A percentile compares a stretch with the other conserved stretches of the same genome.
Evolutionary conservation across 2,329 filamentous ascomycete species (phyloP).

Genomic region (Neofusicoccum laricinum): DNA sequence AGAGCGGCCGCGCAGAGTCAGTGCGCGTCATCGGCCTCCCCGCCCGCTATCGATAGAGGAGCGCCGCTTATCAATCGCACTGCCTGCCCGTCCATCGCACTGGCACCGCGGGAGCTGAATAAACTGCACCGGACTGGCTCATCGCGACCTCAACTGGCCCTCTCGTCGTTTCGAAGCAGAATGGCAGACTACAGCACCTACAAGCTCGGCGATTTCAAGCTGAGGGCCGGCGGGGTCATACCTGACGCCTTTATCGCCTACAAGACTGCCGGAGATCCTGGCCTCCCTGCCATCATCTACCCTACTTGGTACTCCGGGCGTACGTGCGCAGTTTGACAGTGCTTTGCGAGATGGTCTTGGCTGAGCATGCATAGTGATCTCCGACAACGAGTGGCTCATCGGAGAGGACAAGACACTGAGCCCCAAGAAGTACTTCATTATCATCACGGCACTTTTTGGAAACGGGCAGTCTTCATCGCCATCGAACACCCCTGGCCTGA

Average conservation of each 20-base stretch:
- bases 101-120: too few species aligned
- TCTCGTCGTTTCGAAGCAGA: background rate
- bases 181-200: conserved; percentile 48
- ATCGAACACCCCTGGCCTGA: conserved; percentile 55
- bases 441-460: conserved; percentile 67
- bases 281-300: conserved; percentile 67
- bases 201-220: conserved; percentile 62
- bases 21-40: background rate
- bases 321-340: conserved; percentile 30
- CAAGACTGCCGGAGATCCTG: conserved; percentile 67
- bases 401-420: conserved; percentile 63
- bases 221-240: conserved; percentile 63
- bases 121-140: too few species aligned
- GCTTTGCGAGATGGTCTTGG: background rate
- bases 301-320: conserved; percentile 72
- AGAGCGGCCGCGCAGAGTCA: background rate
- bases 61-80: background rate
- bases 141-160: background rate
- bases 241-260: conserved; percentile 68
- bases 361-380: conserved; percentile 47
- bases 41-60: background rate
- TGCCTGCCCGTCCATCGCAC: background rate
- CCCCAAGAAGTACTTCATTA: conserved; percentile 65
- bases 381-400: conserved; percentile 73
- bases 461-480: conserved; percentile 68